A percentile compares a stretch with the other conserved stretches of the same genome.
These are phyloP conservation scores for Cercospora citrullina DNA, from an alignment of 2,329 filamentous ascomycete genomes.

Conservation along the genomic window DNA sequence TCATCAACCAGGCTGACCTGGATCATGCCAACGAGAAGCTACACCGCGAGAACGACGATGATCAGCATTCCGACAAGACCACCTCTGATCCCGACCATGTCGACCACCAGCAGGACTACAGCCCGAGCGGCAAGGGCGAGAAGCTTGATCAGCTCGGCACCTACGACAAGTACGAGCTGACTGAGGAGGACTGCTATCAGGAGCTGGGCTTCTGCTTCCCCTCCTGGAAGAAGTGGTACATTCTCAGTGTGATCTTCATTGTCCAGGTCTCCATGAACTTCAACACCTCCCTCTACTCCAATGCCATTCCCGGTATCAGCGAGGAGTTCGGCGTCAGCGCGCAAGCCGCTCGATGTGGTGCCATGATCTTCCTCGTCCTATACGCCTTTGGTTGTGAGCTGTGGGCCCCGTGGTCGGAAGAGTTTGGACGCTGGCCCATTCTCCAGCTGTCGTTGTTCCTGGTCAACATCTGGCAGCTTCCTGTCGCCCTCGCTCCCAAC, in stretches of 20 bases:
- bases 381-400: constrained; percentile 55
- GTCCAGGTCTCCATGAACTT: constrained; percentile 61
- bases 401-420: constrained; percentile 56
- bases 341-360: constrained; percentile 51
- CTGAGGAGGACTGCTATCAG: constrained; percentile 37
- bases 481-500: constrained; percentile 49
- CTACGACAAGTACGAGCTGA: constrained; percentile 48
- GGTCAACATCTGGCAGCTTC: constrained; percentile 58
- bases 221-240: constrained; percentile 53
- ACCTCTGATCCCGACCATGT: constrained; percentile 7
- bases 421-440: constrained; percentile 55
- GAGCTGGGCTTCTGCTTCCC: constrained; percentile 50
- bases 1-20: constrained; percentile 34
- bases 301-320: constrained; percentile 50
- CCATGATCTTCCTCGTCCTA: constrained; percentile 52
- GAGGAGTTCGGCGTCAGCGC: constrained; percentile 50
- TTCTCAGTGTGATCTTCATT: constrained; percentile 53
- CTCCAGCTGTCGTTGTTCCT: constrained; percentile 54
- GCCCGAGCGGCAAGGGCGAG: constrained; percentile 19
- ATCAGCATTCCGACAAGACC: constrained; percentile 23
- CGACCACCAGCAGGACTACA: constrained; percentile 4
- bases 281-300: constrained; percentile 58
- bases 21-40: constrained; percentile 35
- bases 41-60: constrained; percentile 25
- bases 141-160: constrained; percentile 36